A percentile compares a stretch with the other conserved stretches of the same genome.
These are phyloP conservation scores for Hypoxylon sp. DNA, from an alignment of 2,329 filamentous ascomycete genomes.

Conservation along the genomic window DNA sequence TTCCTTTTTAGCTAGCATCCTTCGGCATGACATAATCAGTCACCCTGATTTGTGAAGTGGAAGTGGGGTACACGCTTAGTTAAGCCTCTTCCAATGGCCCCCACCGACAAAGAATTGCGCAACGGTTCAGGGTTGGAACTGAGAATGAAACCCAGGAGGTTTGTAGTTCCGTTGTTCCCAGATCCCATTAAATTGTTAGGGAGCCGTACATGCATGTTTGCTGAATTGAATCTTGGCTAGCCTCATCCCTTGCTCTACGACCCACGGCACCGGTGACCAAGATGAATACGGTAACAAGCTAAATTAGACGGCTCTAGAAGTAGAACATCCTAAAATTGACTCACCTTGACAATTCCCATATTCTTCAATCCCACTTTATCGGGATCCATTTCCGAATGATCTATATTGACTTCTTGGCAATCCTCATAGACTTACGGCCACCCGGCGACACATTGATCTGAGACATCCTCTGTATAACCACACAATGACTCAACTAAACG, in stretches of 20 bases:
- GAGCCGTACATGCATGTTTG: not conserved
- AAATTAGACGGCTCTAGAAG: not conserved
- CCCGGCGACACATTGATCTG: not conserved
- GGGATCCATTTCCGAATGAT: not conserved
- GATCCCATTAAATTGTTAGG: not conserved
- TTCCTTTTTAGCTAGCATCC: too few species aligned
- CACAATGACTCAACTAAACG: constrained; percentile 1
- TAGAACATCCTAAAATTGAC: not conserved
- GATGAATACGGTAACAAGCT: not conserved
- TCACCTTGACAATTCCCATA: not conserved
- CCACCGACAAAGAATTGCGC: not conserved
- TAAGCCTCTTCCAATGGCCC: not conserved
- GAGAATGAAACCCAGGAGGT: too few species aligned
- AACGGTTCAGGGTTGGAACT: too few species aligned
- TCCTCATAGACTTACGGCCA: constrained; percentile 5
- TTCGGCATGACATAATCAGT: not conserved
- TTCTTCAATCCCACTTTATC: not conserved
- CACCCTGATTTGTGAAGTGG: not conserved
- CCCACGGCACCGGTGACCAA: not conserved
- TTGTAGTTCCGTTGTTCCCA: too few species aligned
- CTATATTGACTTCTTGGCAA: constrained; percentile 4
- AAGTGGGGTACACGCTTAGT: not conserved
- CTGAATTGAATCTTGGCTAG: not conserved
- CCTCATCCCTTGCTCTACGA: not conserved
- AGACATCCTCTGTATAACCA: not conserved